Percentiles rank a stretch among this genome's conserved stretches.
These are phyloP conservation scores for Cutaneotrichosporon cavernicola DNA, from an alignment of 1,284 basidiomycete species.

Conservation along the genomic window DNA sequence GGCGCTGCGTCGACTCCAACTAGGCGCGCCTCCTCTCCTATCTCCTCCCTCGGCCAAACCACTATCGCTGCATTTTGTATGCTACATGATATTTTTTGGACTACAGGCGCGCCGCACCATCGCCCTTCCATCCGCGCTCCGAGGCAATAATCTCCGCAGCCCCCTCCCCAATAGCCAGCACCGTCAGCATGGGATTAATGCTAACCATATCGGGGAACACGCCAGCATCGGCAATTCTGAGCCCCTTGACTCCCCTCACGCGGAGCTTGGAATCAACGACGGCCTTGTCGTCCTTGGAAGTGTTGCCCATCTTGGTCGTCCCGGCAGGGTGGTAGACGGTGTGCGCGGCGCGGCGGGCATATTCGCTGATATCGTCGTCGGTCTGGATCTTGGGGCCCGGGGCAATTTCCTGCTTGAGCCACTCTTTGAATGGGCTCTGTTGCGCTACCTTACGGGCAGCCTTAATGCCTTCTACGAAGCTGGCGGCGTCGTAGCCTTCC, in stretches of 20 bases:
- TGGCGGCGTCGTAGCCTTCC: constrained; percentile 25
- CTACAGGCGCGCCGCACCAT: constrained; percentile 19
- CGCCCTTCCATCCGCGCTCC: constrained; percentile 26
- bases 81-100: neutral
- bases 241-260: constrained; percentile 24
- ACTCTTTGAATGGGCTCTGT: constrained; percentile 26
- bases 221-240: constrained; percentile 26
- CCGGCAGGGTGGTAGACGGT: constrained; percentile 30
- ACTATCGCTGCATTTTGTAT: neutral
- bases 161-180: constrained; percentile 24
- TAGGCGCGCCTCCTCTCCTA: too few relatives aligned
- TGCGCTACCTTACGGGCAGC: constrained; percentile 25
- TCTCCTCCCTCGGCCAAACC: neutral
- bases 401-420: constrained; percentile 24
- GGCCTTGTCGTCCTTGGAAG: constrained; percentile 9
- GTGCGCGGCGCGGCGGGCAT: constrained; percentile 26
- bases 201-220: constrained; percentile 28
- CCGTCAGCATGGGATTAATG: constrained; percentile 29
- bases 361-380: constrained; percentile 27
- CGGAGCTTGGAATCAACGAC: constrained; percentile 23
- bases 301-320: constrained; percentile 24
- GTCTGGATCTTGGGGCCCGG: constrained; percentile 17
- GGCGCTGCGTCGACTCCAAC: too few relatives aligned
- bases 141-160: constrained; percentile 23
- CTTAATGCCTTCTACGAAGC: constrained; percentile 24